Conservation (phyloP, 2,329 filamentous ascomycete genomes). For the Monosporascus sp. region DNA sequence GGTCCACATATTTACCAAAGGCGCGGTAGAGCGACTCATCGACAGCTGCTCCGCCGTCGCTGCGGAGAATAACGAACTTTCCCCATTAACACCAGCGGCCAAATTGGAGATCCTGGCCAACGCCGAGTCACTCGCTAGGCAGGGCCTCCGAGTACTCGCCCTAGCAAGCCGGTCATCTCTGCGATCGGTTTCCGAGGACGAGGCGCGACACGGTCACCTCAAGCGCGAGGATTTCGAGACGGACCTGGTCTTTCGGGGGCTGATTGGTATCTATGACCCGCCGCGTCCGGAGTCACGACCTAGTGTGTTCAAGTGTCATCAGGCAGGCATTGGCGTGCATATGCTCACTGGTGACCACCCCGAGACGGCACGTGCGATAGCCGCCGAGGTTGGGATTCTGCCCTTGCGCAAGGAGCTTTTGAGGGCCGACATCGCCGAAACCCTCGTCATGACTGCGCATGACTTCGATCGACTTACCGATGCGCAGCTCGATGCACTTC, state of each 20-base stretch:
- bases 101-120: conserved; percentile 41
- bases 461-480: conserved; percentile 59
- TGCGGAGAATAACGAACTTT: conserved; percentile 22
- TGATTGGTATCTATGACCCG: conserved; percentile 68
- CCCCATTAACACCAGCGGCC: conserved; percentile 32
- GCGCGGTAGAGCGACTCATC: conserved; percentile 42
- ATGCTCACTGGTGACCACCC: conserved; percentile 68
- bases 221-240: conserved; percentile 48
- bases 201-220: too few relatives aligned
- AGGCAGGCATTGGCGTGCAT: conserved; percentile 59
- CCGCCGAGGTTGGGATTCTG: conserved; percentile 59
- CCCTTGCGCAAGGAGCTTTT: conserved; percentile 19
- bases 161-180: conserved; percentile 46
- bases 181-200: conserved; percentile 33
- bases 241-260: conserved; percentile 58
- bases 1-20: conserved; percentile 50
- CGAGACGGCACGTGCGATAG: conserved; percentile 61
- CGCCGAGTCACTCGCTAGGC: conserved; percentile 51
- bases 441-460: conserved; percentile 54
- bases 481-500: conserved; percentile 55
- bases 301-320: conserved; percentile 52
- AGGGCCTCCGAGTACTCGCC: conserved; percentile 64
- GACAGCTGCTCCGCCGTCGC: conserved; percentile 43
- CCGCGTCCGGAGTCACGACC: conserved; percentile 61
- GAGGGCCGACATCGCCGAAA: conserved; percentile 30